These are phyloP conservation scores for Aureobasidium mangrovei DNA, from an alignment of 2,329 filamentous ascomycete genomes.

Conservation along the genomic window DNA sequence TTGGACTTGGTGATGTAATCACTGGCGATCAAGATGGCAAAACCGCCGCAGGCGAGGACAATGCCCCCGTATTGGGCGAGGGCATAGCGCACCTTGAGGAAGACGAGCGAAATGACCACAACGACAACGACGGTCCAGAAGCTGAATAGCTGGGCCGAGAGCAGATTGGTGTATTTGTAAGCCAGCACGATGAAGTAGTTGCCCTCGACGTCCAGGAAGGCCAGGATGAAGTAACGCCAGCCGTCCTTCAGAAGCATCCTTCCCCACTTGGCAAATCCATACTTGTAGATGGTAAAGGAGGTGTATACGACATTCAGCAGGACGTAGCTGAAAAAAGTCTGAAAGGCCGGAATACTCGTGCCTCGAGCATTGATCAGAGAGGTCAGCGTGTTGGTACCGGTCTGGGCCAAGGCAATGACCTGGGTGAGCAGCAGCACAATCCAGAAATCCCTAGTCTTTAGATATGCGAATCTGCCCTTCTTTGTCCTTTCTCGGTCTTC, in stretches of 20 bases:
- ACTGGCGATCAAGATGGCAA: conserved; percentile 75
- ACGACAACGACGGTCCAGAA: conserved; percentile 98
- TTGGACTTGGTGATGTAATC: conserved; percentile 70
- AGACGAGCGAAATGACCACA: conserved; percentile 69
- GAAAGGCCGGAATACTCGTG: conserved; percentile 86
- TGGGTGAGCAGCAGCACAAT: conserved; percentile 68
- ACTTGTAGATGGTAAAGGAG: conserved; percentile 65
- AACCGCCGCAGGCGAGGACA: conserved; percentile 81
- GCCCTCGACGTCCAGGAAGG: conserved; percentile 88
- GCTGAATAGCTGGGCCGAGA: conserved; percentile 91
- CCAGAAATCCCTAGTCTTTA: conserved; percentile 82
- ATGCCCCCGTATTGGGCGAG: conserved; percentile 78
- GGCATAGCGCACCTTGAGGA: conserved; percentile 86
- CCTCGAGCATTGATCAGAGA: conserved; percentile 58
- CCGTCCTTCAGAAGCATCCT: conserved; percentile 59
- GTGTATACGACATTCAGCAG: conserved; percentile 77
- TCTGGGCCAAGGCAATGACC: conserved; percentile 80
- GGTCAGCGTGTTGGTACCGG: conserved; percentile 84
- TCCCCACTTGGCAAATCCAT: conserved; percentile 64
- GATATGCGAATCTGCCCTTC: conserved; percentile 55
- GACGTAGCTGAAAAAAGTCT: conserved; percentile 91
- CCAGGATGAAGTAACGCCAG: conserved; percentile 90
- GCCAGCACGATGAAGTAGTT: conserved; percentile 98
- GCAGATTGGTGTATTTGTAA: conserved; percentile 84
- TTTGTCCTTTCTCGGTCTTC: conserved; percentile 34